phyloP scores from a whole-genome alignment of 2,329 filamentous ascomycete genomes.

The Purpureocillium takamizusanense region DNA sequence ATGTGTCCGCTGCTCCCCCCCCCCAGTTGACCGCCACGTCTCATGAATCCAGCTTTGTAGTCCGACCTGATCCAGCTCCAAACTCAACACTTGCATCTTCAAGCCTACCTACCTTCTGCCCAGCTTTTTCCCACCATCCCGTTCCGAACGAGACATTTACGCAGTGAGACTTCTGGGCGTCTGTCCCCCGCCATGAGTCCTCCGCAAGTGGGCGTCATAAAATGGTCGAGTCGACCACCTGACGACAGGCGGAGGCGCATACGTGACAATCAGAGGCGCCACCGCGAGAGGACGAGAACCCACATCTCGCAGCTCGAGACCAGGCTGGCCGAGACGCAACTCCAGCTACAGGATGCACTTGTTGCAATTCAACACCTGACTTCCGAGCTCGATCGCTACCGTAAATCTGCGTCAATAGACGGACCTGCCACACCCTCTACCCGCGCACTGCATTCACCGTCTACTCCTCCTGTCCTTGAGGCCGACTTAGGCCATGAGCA shows the following conservation, averaged over 20 bases:
- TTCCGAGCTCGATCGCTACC: neutral
- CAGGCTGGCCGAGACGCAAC: conserved; percentile 12
- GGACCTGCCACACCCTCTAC: no score
- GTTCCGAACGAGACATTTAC: neutral
- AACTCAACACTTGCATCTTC: no score
- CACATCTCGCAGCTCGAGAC: conserved; percentile 21
- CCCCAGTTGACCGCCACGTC: neutral
- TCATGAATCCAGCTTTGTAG: no score
- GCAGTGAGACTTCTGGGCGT: neutral
- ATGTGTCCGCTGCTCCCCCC: neutral
- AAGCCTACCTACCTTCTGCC: no score
- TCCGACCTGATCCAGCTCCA: no score
- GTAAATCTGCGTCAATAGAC: no score
- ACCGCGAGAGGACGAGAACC: conserved; percentile 33
- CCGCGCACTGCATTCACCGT: no score
- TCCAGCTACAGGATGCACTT: conserved; percentile 10
- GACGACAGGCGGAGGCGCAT: conserved; percentile 26
- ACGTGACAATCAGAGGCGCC: conserved; percentile 42
- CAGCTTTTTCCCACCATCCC: no score
- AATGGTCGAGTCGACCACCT: conserved; percentile 17
- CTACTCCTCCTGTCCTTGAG: no score
- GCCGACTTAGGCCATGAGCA: no score
- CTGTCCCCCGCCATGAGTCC: no score
- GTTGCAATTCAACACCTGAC: neutral
- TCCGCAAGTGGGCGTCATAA: conserved; percentile 6